These are phyloP conservation scores for Skeletonema potamos DNA, from an alignment of 108 stramenopile genomes.

Conservation along the genomic window DNA sequence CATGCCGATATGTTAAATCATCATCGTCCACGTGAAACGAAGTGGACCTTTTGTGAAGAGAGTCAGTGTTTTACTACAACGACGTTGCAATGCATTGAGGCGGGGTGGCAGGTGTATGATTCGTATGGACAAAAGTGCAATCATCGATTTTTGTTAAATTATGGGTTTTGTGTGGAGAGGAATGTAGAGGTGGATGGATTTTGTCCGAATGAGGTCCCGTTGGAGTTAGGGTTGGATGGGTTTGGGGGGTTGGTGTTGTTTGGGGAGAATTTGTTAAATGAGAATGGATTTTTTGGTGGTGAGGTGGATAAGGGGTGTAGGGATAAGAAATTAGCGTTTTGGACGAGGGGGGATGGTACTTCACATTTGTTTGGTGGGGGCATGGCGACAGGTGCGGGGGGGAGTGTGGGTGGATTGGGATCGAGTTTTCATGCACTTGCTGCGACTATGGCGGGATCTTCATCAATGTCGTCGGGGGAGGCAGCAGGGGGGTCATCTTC, in stretches of 20 bases:
- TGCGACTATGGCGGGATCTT: slow-evolving; percentile 9
- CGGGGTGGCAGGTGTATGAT: slow-evolving; percentile 96
- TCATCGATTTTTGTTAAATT: slow-evolving; percentile 98
- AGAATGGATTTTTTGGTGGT: neutral
- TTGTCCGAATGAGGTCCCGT: slow-evolving; percentile 97
- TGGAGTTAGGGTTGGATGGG: slow-evolving; percentile 69
- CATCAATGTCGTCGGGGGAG: neutral
- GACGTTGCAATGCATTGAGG: slow-evolving; percentile 74
- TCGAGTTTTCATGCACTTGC: slow-evolving; percentile 2
- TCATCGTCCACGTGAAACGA: slow-evolving; percentile 97
- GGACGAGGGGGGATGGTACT: slow-evolving; percentile 76
- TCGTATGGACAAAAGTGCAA: slow-evolving; percentile 99
- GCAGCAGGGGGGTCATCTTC: slow-evolving; percentile 1
- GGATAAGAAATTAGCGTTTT: slow-evolving; percentile 83
- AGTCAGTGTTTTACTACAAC: slow-evolving; percentile 98
- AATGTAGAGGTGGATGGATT: slow-evolving; percentile 96
- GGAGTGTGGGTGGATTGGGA: neutral
- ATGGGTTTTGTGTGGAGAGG: slow-evolving; percentile 98
- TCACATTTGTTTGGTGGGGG: slow-evolving; percentile 1
- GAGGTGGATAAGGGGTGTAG: slow-evolving; percentile 3
- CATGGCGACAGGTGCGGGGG: no score
- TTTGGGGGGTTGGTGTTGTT: slow-evolving; percentile 51
- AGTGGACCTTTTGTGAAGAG: slow-evolving; percentile 98
- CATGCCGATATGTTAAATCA: slow-evolving; percentile 99
- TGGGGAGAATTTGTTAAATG: slow-evolving; percentile 28